phyloP scores from a whole-genome alignment of 2,329 filamentous ascomycete genomes.

The Sodiomyces alkalinus region DNA sequence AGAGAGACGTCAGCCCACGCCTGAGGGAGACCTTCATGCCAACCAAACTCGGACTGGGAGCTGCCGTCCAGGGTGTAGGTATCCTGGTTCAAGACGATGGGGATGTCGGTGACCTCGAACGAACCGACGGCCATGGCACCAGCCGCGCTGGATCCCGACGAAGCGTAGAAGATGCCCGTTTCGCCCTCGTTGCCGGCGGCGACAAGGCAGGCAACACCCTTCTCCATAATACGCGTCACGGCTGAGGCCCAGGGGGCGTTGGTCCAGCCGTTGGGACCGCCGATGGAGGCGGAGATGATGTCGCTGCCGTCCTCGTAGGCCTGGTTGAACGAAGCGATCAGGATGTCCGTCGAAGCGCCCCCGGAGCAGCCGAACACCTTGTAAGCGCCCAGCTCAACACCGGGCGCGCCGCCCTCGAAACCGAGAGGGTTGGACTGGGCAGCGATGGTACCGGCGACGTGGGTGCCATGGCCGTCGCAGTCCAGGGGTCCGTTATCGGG shows the following conservation, averaged over 20 bases:
- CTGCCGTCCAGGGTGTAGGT: conserved; percentile 23
- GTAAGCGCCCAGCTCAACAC: conserved; percentile 39
- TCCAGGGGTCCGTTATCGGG: conserved; percentile 38
- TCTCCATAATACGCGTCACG: conserved; percentile 34
- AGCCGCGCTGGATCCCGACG: conserved; percentile 30
- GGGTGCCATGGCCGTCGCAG: conserved; percentile 44
- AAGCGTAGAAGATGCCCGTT: conserved; percentile 31
- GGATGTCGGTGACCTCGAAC: conserved; percentile 29
- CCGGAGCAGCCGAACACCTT: conserved; percentile 41
- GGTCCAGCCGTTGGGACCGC: conserved; percentile 34
- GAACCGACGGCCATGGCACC: conserved; percentile 33
- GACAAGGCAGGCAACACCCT: conserved; percentile 35
- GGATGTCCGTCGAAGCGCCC: conserved; percentile 33
- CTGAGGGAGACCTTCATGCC: conserved; percentile 22
- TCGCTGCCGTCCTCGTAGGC: conserved; percentile 45
- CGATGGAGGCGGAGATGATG: conserved; percentile 40
- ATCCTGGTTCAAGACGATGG: conserved; percentile 25
- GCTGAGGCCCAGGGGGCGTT: conserved; percentile 34
- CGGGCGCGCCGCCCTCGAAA: conserved; percentile 42
- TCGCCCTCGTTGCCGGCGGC: conserved; percentile 36
- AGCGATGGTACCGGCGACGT: conserved; percentile 47
- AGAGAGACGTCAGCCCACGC: conserved; percentile 29
- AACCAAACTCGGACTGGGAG: conserved; percentile 22
- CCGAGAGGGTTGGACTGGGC: conserved; percentile 36
- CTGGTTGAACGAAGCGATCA: conserved; percentile 43